A percentile compares a stretch with the other conserved stretches of the same genome.
phyloP scores from a whole-genome alignment of 768 basidiomycete species.

The Boletus sp. region DNA sequence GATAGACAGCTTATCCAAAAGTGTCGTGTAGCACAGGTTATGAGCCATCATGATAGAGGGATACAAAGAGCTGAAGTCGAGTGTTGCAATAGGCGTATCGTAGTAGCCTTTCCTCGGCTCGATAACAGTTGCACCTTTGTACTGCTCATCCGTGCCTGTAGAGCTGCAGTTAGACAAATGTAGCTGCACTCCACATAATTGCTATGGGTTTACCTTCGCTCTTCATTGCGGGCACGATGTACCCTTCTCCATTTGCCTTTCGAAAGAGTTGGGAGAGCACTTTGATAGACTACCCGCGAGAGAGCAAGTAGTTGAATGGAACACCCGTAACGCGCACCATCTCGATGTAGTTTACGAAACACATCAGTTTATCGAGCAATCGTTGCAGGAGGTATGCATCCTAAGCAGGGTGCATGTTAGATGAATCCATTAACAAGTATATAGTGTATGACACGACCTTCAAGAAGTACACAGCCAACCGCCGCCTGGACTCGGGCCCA shows the following conservation, averaged over 20 bases:
- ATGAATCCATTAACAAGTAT: neutral
- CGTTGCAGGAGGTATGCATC: conserved; percentile 98
- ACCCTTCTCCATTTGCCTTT: conserved; percentile 88
- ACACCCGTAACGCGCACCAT: conserved; percentile 99
- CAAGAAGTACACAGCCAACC: conserved; percentile 95
- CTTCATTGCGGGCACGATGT: conserved; percentile 83
- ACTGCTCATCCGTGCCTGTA: conserved; percentile 88
- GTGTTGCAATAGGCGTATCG: conserved; percentile 92
- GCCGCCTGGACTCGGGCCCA: conserved; percentile 86
- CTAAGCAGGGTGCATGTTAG: conserved; percentile 38
- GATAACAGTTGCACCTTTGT: conserved; percentile 98
- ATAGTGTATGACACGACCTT: conserved; percentile 54
- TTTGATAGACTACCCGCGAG: conserved; percentile 97
- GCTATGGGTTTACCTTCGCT: conserved; percentile 61
- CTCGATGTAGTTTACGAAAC: conserved; percentile 96
- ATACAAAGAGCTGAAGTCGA: conserved; percentile 98
- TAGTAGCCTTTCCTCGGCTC: conserved; percentile 97
- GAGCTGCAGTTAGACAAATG: neutral
- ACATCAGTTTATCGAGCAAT: conserved; percentile 97
- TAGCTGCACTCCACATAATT: neutral
- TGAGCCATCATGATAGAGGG: conserved; percentile 99
- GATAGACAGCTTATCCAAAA: conserved; percentile 79
- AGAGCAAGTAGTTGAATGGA: conserved; percentile 93
- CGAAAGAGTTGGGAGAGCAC: conserved; percentile 95
- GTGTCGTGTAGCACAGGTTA: conserved; percentile 96